Evolutionary conservation across 192 early-diverging fungal species (phyloP).

Genomic region (Coemansia sp.): DNA sequence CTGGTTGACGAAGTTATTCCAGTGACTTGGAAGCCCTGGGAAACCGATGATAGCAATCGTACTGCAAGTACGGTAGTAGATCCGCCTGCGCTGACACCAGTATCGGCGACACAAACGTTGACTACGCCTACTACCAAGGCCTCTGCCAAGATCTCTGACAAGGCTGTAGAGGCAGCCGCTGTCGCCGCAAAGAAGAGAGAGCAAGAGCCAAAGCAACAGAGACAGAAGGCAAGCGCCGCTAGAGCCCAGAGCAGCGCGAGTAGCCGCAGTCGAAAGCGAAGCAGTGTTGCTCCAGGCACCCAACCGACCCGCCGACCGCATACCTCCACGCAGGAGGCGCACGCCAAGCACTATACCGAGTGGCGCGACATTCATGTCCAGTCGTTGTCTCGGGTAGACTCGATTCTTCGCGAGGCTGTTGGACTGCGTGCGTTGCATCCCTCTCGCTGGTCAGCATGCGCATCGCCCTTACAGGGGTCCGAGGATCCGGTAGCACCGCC

Average conservation of each 20-base stretch:
- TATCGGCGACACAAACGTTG: not conserved
- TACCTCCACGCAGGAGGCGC: conserved; percentile 25
- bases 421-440: conserved; percentile 23
- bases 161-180: not conserved
- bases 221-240: not conserved
- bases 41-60: not conserved
- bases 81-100: not conserved
- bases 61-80: not conserved
- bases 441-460: conserved; percentile 26
- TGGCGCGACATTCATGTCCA: conserved; percentile 58
- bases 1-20: conserved; percentile 17
- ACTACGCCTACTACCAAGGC: not conserved
- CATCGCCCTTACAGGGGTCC: not conserved
- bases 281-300: not conserved
- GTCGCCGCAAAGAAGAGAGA: not conserved
- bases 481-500: not conserved
- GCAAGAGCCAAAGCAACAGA: not conserved
- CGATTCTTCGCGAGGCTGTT: conserved; percentile 55
- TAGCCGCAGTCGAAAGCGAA: conserved; percentile 6
- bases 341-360: conserved; percentile 22
- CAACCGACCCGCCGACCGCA: conserved; percentile 21
- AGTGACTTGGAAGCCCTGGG: conserved; percentile 11
- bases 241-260: conserved; percentile 7
- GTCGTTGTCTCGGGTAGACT: conserved; percentile 52
- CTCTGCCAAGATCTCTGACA: not conserved